Evolutionary conservation across 305 asterid species (phyloP).

Genomic region (Plantago rigida): DNA sequence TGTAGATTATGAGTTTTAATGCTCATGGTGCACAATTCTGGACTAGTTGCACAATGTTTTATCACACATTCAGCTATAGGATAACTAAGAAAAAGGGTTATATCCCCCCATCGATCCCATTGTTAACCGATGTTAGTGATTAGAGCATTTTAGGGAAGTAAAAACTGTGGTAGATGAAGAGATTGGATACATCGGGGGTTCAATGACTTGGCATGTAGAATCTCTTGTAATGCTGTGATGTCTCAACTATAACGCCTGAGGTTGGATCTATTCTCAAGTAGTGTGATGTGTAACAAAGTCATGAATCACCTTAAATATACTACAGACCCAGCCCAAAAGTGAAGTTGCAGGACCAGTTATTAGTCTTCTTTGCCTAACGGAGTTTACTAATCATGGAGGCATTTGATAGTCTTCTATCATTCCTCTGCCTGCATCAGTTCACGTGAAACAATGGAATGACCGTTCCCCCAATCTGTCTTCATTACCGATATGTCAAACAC

Average conservation of each 20-base stretch:
- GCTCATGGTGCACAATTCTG: background rate
- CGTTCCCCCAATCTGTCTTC: background rate
- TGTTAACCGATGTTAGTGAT: background rate
- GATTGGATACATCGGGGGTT: background rate
- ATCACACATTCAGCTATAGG: background rate
- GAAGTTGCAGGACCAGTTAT: no score
- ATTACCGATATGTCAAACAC: background rate
- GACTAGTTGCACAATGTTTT: background rate
- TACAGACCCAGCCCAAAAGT: no score
- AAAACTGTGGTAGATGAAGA: background rate
- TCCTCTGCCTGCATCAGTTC: background rate
- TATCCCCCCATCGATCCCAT: background rate
- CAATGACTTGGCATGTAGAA: background rate
- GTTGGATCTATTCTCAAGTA: background rate
- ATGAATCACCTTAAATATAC: background rate
- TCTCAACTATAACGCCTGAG: no score
- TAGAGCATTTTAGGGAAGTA: background rate
- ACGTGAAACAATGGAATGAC: background rate
- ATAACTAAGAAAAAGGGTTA: background rate
- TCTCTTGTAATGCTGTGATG: background rate
- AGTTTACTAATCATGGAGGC: background rate
- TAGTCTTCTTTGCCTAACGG: background rate
- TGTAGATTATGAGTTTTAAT: no score
- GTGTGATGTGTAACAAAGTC: background rate
- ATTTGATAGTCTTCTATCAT: conserved; percentile 5